phyloP scores from a whole-genome alignment of 345 rosid genomes.

The Populus euphratica region DNA sequence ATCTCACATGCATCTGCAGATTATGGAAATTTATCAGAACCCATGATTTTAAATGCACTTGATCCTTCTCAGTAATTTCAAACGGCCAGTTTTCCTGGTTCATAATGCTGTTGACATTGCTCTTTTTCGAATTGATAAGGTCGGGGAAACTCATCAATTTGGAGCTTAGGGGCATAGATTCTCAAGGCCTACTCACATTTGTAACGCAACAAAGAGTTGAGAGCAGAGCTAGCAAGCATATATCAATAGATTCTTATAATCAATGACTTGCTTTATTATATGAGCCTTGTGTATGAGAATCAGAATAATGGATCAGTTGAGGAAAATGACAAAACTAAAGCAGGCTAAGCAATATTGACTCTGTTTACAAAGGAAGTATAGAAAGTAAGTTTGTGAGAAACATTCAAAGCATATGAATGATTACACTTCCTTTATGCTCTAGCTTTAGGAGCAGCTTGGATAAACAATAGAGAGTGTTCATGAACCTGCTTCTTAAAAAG shows the following conservation, averaged over 20 bases:
- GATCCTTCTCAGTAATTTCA: neutral
- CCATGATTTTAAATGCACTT: too few species aligned
- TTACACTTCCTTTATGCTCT: constrained; percentile 13
- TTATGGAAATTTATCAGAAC: too few species aligned
- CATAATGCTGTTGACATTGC: neutral
- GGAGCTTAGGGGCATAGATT: neutral
- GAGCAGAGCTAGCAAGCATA: neutral
- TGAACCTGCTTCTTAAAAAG: constrained; percentile 23
- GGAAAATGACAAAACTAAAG: constrained; percentile 23
- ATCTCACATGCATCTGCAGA: too few species aligned
- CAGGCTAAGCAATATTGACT: constrained; percentile 19
- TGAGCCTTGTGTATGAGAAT: constrained; percentile 31
- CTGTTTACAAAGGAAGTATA: constrained; percentile 6
- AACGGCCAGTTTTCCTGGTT: neutral
- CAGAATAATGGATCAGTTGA: constrained; percentile 18
- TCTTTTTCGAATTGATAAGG: neutral
- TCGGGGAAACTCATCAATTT: neutral
- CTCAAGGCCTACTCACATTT: constrained; percentile 3
- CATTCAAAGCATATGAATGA: constrained; percentile 4
- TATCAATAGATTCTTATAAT: constrained; percentile 5
- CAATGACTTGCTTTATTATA: constrained; percentile 16
- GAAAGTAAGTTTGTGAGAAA: neutral
- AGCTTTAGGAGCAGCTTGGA: constrained; percentile 11
- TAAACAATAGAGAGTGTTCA: constrained; percentile 14
- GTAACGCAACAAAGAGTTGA: neutral